phyloP scores from a whole-genome alignment of 768 basidiomycete genomes.

The Macrolepiota fuliginosa region DNA sequence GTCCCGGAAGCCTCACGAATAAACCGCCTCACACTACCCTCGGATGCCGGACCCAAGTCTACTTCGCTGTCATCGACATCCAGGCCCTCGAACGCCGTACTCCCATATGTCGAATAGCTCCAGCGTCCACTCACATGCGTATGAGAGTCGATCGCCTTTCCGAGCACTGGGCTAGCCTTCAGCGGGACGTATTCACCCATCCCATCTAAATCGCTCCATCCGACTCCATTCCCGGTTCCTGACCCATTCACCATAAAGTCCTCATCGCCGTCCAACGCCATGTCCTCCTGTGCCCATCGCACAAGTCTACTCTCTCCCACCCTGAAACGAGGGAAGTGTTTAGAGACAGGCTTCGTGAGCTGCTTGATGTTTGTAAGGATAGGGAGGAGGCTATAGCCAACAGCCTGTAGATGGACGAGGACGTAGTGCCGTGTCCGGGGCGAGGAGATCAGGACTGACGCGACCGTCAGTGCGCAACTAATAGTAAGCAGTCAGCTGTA shows the following conservation, averaged over 20 bases:
- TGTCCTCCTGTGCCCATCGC: conserved; percentile 48
- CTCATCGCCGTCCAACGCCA: conserved; percentile 36
- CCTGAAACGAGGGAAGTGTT: conserved; percentile 31
- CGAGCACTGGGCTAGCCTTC: conserved; percentile 25
- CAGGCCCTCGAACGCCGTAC: conserved; percentile 1
- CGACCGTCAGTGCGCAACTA: conserved; percentile 16
- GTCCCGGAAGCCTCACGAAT: background rate
- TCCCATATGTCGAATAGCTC: conserved; percentile 3
- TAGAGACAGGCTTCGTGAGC: conserved; percentile 16
- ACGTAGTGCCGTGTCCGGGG: conserved; percentile 23
- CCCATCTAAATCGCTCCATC: conserved; percentile 25
- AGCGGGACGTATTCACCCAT: conserved; percentile 45
- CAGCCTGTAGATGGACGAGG: conserved; percentile 19
- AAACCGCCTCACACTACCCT: background rate
- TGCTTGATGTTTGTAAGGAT: conserved; percentile 16
- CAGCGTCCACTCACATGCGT: background rate
- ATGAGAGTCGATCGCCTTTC: background rate
- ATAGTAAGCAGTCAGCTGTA: background rate
- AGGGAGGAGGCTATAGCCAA: conserved; percentile 19
- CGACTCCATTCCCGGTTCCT: conserved; percentile 24
- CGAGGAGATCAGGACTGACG: conserved; percentile 22
- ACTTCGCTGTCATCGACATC: conserved; percentile 2
- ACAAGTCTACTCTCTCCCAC: conserved; percentile 39
- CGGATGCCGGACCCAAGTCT: background rate
- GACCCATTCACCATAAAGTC: conserved; percentile 44